phyloP scores from a whole-genome alignment of 148 eudicot genomes.

The Camellia sinensis region DNA sequence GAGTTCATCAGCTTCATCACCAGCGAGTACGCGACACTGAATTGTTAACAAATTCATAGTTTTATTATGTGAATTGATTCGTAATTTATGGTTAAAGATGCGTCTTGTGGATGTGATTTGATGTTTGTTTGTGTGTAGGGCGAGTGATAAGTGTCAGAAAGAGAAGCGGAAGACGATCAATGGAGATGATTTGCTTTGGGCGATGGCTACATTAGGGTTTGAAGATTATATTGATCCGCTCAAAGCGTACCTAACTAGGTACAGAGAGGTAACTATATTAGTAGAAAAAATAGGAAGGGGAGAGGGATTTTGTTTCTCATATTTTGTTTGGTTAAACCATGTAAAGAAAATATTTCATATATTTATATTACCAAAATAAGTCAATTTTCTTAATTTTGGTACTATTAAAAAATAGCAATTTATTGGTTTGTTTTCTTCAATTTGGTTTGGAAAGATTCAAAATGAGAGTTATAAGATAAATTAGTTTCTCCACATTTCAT shows the following conservation, averaged over 20 bases:
- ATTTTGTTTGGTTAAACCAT: not conserved
- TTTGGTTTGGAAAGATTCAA: too few relatives aligned
- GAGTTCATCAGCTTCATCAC: slow-evolving; percentile 61
- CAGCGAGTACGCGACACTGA: slow-evolving; percentile 38
- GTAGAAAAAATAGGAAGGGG: not conserved
- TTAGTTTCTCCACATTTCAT: too few relatives aligned
- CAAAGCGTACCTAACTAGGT: slow-evolving; percentile 69
- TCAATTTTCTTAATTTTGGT: too few relatives aligned
- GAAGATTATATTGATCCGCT: slow-evolving; percentile 87
- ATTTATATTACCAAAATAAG: too few relatives aligned
- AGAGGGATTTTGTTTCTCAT: not conserved
- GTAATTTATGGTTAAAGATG: not conserved
- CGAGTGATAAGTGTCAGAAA: slow-evolving; percentile 87
- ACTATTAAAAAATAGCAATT: too few relatives aligned
- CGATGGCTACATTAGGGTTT: slow-evolving; percentile 92
- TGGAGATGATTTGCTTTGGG: slow-evolving; percentile 97
- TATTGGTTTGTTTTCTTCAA: too few relatives aligned
- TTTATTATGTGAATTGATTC: not conserved
- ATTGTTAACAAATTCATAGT: not conserved
- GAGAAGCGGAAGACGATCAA: slow-evolving; percentile 94
- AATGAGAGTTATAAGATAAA: too few relatives aligned
- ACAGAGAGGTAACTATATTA: slow-evolving; percentile 63
- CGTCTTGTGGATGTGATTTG: slow-evolving; percentile 1
- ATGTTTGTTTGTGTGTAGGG: slow-evolving; percentile 37
- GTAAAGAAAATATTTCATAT: too few relatives aligned